phyloP scores from a whole-genome alignment of 192 early-diverging fungal species.

The Martensiomyces pterosporus region DNA sequence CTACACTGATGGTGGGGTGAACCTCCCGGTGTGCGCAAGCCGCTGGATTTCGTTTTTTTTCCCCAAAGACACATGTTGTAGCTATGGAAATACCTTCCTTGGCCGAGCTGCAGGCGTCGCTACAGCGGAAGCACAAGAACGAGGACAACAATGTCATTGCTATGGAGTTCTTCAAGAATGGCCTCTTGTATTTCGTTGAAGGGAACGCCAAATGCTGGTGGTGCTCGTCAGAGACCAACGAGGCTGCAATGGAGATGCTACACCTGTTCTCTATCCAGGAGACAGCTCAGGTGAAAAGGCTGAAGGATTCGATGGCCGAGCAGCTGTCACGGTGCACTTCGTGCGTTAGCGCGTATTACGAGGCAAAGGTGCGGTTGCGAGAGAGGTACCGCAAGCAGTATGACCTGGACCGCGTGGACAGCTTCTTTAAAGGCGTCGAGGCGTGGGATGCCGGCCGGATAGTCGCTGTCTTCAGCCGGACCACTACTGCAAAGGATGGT shows the following conservation, averaged over 20 bases:
- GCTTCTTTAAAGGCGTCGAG: conserved; percentile 18
- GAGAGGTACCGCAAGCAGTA: conserved; percentile 18
- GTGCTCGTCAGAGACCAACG: conserved; percentile 24
- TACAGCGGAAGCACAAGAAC: conserved; percentile 12
- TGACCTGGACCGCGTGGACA: conserved; percentile 8
- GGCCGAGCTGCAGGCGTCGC: conserved; percentile 9
- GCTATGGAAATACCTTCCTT: conserved; percentile 7
- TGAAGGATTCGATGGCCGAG: conserved; percentile 18
- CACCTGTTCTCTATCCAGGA: conserved; percentile 38
- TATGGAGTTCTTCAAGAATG: conserved; percentile 19
- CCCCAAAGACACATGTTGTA: no score
- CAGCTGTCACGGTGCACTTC: conserved; percentile 32
- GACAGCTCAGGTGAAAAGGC: conserved; percentile 4
- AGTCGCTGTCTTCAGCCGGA: conserved; percentile 1
- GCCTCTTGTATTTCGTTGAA: conserved; percentile 33
- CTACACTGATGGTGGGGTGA: no score
- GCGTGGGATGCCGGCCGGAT: conserved; percentile 40
- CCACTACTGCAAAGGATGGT: not conserved
- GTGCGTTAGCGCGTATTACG: conserved; percentile 38
- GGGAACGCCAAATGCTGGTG: conserved; percentile 47
- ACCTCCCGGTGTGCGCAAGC: no score
- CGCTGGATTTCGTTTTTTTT: no score
- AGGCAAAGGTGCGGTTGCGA: conserved; percentile 23
- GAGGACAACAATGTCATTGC: not conserved
- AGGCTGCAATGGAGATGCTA: conserved; percentile 35